These are phyloP conservation scores for Fusarium newnesense DNA, from an alignment of 2,329 filamentous ascomycete genomes.

Conservation along the genomic window DNA sequence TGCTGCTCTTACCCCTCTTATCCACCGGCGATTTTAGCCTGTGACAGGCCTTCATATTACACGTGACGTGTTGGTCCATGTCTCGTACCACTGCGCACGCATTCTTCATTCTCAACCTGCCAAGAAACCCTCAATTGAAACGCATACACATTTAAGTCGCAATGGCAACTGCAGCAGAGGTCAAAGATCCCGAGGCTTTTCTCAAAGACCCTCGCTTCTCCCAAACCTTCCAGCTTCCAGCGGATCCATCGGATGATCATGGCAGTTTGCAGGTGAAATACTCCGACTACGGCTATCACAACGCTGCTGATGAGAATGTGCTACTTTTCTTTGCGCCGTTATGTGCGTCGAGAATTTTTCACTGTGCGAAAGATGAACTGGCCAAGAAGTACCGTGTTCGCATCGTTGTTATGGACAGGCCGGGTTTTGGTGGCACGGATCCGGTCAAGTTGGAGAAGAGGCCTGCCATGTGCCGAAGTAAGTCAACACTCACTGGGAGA, in stretches of 20 bases:
- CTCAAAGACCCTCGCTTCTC: conserved; percentile 22
- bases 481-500: neutral
- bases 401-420: conserved; percentile 11
- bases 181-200: neutral
- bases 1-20: neutral
- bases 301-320: conserved; percentile 19
- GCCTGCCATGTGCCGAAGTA: conserved; percentile 7
- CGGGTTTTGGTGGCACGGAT: conserved; percentile 15
- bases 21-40: neutral
- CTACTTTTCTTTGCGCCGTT: conserved; percentile 20
- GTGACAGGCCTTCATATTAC: neutral
- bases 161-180: neutral
- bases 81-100: neutral
- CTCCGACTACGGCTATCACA: conserved; percentile 21
- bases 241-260: neutral
- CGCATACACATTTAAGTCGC: fast-evolving
- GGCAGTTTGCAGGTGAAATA: conserved; percentile 5
- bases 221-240: conserved; percentile 3
- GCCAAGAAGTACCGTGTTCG: conserved; percentile 20
- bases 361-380: conserved; percentile 16
- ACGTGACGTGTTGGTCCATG: neutral
- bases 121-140: neutral
- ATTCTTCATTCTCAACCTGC: neutral
- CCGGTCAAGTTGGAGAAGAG: conserved; percentile 12
- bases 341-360: conserved; percentile 15